Evolutionary conservation across 2,329 filamentous ascomycete genomes (phyloP).

Genomic region (Ampelomyces quisqualis): DNA sequence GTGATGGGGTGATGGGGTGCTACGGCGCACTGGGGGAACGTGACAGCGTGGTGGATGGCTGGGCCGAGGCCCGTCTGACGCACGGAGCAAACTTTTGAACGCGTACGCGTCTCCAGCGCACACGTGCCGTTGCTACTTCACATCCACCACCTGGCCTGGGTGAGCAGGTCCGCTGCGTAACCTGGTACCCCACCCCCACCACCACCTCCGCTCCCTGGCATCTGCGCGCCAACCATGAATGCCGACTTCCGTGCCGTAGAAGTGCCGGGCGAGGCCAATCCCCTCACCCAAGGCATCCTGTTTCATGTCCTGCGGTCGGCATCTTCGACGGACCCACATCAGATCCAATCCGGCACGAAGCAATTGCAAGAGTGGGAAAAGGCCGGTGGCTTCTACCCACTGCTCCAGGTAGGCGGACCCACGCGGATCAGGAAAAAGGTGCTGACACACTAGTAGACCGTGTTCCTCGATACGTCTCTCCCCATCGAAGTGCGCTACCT

Average conservation of each 20-base stretch:
- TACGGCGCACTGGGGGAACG: too few relatives aligned
- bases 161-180: constrained; percentile 32
- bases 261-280: constrained; percentile 75
- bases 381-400: constrained; percentile 49
- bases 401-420: constrained; percentile 44
- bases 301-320: constrained; percentile 53
- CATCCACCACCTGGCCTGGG: constrained; percentile 31
- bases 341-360: constrained; percentile 55
- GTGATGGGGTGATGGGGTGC: too few relatives aligned
- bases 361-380: constrained; percentile 56
- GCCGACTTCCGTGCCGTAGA: constrained; percentile 59
- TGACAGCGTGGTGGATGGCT: constrained; percentile 9
- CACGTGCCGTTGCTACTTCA: too few relatives aligned
- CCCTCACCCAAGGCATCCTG: constrained; percentile 51
- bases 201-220: constrained; percentile 9
- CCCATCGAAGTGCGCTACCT: constrained; percentile 80
- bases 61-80: constrained; percentile 33
- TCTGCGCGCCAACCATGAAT: constrained; percentile 26
- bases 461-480: constrained; percentile 77
- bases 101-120: too few relatives aligned
- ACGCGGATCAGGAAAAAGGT: background rate
- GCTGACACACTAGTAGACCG: constrained; percentile 56
- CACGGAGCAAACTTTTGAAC: constrained; percentile 15
- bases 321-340: constrained; percentile 49
- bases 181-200: constrained; percentile 16